Base-by-base conservation (phyloP, 352 stramenopile genomes). In the Pythium plurisporium region DNA sequence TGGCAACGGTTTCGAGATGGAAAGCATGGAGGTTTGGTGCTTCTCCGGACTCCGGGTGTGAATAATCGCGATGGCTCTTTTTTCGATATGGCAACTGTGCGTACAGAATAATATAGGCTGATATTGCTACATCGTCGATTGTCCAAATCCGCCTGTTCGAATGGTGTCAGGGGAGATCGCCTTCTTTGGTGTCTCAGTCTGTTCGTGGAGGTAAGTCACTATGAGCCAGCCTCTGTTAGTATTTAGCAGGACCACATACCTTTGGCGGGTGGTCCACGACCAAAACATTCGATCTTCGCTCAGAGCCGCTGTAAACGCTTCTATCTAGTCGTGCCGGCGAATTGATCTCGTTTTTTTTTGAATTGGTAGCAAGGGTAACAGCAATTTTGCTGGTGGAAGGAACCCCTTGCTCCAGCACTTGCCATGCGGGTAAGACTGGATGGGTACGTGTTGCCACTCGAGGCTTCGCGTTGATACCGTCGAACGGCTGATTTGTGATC, bases 1-100 rank as follows among this genome's bases (percentile, higher is more conserved):
- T 7, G 36, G 31, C 25, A 44, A 44, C 2, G 10, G 14, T 5
- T 91, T 91, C 46, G 68, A 78, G 26, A 86, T 76, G 53, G 74
- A 87, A 37, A 73, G 69, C 27, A 56, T 86, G 30, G 82, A 91
- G 44, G 75, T 89, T 3, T 91, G 82, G 82, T 72, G 72, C 54
- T 91, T 91, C 53, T 75, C 80, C 7, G 82, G 82, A 1, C 60
- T 91, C 1, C 82, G 77, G 33, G 68, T 51, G 7, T 56, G 49
- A 56, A 14, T 30, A 17, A 45, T 45, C 20, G 15, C n/a, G n/a
- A n/a, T n/a, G n/a, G n/a, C n/a, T n/a, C n/a, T n/a, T n/a, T n/a
- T n/a, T n/a, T n/a, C n/a, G n/a, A n/a, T n/a, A n/a, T n/a, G n/a
- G n/a, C n/a, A n/a, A n/a, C n/a, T n/a, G n/a, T n/a, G n/a, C n/a